Evolutionary conservation across 2,329 filamentous ascomycete genomes (phyloP).

Genomic region (Dendryphion nanum): DNA sequence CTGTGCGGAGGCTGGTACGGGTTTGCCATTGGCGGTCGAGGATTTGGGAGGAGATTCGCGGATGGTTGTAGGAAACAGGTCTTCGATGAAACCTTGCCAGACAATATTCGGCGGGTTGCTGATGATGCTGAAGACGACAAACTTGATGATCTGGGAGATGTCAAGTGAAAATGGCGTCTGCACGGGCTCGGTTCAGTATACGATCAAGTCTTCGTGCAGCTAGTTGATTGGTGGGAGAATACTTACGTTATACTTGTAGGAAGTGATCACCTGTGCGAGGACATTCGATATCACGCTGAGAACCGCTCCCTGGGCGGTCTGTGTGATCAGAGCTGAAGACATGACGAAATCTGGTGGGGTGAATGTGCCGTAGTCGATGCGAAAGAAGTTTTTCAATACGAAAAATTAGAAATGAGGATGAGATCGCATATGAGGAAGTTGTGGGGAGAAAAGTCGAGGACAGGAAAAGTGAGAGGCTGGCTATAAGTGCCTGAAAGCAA

Average conservation of each 20-base stretch:
- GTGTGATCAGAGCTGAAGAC: slow-evolving; percentile 31
- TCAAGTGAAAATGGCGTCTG: slow-evolving; percentile 64
- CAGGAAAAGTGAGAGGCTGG: no score
- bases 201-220: no score
- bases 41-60: slow-evolving; percentile 26
- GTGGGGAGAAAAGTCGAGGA: neutral
- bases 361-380: no score
- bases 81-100: slow-evolving; percentile 81
- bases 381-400: no score
- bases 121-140: slow-evolving; percentile 70
- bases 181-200: slow-evolving; percentile 1
- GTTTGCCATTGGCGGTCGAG: slow-evolving; percentile 31
- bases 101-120: slow-evolving; percentile 79
- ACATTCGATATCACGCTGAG: slow-evolving; percentile 69
- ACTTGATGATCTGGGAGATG: slow-evolving; percentile 69
- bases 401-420: no score
- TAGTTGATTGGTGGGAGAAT: neutral
- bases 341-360: no score
- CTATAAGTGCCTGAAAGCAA: neutral
- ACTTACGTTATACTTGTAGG: slow-evolving; percentile 60
- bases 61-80: slow-evolving; percentile 63
- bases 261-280: slow-evolving; percentile 68
- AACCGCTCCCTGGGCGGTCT: slow-evolving; percentile 60
- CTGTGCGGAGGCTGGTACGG: slow-evolving; percentile 16
- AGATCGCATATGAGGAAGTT: neutral